phyloP scores from a whole-genome alignment of 208 protist genomes.

The Leptomonas seymouri region DNA sequence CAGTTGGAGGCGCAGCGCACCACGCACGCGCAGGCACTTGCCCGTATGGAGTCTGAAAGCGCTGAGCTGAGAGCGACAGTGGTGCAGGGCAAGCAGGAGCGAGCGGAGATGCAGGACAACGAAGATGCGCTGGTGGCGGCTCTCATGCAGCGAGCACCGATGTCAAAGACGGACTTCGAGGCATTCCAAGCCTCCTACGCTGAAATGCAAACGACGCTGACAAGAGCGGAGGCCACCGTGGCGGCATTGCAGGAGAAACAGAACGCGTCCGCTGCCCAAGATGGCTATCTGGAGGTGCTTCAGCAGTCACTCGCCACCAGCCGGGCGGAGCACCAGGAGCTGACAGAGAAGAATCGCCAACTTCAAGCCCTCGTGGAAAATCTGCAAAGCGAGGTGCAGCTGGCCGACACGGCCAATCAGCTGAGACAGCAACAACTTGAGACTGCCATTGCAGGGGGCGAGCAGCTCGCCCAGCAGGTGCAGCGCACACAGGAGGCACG shows the following conservation, averaged over 20 bases:
- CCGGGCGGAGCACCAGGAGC: conserved; percentile 3
- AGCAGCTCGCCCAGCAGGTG: conserved; percentile 11
- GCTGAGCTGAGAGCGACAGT: conserved; percentile 27
- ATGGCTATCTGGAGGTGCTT: conserved; percentile 18
- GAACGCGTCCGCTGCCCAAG: neutral
- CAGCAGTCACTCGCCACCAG: conserved; percentile 3
- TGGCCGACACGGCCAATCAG: conserved; percentile 22
- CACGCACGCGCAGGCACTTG: conserved; percentile 8
- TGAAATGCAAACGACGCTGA: conserved; percentile 1
- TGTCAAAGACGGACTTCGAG: conserved; percentile 24
- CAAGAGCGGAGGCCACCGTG: conserved; percentile 17
- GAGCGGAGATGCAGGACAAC: conserved; percentile 16
- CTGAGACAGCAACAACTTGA: conserved; percentile 36
- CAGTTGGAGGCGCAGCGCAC: conserved; percentile 8
- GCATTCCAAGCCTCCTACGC: conserved; percentile 13
- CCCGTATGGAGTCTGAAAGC: conserved; percentile 5
- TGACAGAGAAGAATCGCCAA: conserved; percentile 18
- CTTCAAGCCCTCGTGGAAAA: conserved; percentile 23
- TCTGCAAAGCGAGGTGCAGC: conserved; percentile 29
- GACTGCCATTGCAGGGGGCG: neutral
- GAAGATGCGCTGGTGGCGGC: conserved; percentile 25
- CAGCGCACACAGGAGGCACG: conserved; percentile 4
- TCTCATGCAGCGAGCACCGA: conserved; percentile 28
- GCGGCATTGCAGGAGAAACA: conserved; percentile 21
- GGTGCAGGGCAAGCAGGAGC: conserved; percentile 11